A percentile compares a stretch with the other conserved stretches of the same genome.
Evolutionary conservation across 75 land plant genomes (phyloP).

Genomic region (Adiantum capillusveneris): DNA sequence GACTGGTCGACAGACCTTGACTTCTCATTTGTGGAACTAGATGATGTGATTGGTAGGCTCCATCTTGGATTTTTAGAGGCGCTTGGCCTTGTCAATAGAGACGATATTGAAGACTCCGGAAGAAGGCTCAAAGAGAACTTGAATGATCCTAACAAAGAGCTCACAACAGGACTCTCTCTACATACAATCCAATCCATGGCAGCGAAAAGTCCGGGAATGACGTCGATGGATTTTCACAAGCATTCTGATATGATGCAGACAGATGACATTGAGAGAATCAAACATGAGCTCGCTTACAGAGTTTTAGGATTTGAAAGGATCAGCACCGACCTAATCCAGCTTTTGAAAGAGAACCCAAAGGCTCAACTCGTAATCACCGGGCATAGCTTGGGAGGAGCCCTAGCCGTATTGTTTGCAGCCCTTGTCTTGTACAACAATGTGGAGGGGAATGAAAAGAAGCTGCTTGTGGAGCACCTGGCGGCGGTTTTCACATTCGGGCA

Average conservation of each 20-base stretch:
- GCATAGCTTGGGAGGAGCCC: slow-evolving; percentile 68
- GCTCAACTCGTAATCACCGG: slow-evolving; percentile 54
- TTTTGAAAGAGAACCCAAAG: slow-evolving; percentile 22
- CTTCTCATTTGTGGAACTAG: slow-evolving; percentile 51
- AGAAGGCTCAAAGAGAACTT: slow-evolving; percentile 3
- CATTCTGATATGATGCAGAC: no score
- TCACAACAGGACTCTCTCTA: neutral
- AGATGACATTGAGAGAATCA: no score
- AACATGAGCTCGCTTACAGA: no score
- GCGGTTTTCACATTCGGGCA: slow-evolving; percentile 66
- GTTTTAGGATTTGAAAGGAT: slow-evolving; percentile 42
- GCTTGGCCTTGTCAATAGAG: slow-evolving; percentile 33
- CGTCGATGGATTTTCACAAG: no score
- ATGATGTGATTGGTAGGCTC: slow-evolving; percentile 18
- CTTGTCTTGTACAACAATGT: slow-evolving; percentile 25
- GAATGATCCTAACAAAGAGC: neutral
- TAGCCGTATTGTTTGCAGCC: slow-evolving; percentile 48
- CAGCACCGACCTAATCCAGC: slow-evolving; percentile 13
- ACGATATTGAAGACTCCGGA: neutral
- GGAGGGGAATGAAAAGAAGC: neutral
- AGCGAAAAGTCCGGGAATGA: no score
- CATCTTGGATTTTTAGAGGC: slow-evolving; percentile 58
- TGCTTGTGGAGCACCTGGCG: slow-evolving; percentile 29
- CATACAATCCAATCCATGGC: no score
- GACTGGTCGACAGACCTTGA: slow-evolving; percentile 71